Base-by-base conservation (phyloP, 2,329 filamentous ascomycete genomes). In the Lasiodiplodia theobromae region DNA sequence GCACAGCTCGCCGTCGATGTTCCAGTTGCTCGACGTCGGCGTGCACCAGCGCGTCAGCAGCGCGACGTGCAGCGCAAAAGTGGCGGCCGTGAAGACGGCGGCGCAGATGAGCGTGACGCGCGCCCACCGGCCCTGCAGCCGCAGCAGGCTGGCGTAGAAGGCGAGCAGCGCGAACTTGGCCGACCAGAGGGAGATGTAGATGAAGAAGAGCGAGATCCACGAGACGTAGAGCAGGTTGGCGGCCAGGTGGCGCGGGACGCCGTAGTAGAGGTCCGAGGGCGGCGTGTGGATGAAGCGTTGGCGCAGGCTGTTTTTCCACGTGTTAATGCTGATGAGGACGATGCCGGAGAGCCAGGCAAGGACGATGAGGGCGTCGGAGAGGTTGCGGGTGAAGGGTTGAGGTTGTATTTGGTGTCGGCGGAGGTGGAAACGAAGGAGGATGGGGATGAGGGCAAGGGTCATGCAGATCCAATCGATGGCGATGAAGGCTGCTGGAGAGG, bases 241-340 rank as follows among this genome's bases (percentile, higher is more conserved):
- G 8, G 75, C 73, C 11, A 73, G 72, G 23, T 56, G 6, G 37
- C 69, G 31, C 8, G 74, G 75, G 18, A 76, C 74, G 38, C 72
- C 69, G 69, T 76, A 76, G 69, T 76, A 76, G 28, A 76, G 70
- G 1, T 65, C 66, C 34, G 54, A 54, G 16, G 57, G 70, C 1
- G 67, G 67, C 2, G 57, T 18, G 69, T 68, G 62, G 31, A 72
- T 69, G 66, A 75, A 76, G 34, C 69, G 69, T 64, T 73, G 72
- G 38, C 74, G 75, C n/a, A 75, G 73, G 37, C 69, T 69, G 70
- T 77, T 77, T 60, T 77, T 76, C 75, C 74, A 76, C 2, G 74
- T 76, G 68, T 77, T 74, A 31, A 75, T 74, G 63, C 25, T 57
- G 68, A 73, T 72, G 47, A 73, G 71, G 6, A 73, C 71, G 56